Conservation (phyloP, 2,329 filamentous ascomycete genomes). For the Bipolaris sorokiniana region DNA sequence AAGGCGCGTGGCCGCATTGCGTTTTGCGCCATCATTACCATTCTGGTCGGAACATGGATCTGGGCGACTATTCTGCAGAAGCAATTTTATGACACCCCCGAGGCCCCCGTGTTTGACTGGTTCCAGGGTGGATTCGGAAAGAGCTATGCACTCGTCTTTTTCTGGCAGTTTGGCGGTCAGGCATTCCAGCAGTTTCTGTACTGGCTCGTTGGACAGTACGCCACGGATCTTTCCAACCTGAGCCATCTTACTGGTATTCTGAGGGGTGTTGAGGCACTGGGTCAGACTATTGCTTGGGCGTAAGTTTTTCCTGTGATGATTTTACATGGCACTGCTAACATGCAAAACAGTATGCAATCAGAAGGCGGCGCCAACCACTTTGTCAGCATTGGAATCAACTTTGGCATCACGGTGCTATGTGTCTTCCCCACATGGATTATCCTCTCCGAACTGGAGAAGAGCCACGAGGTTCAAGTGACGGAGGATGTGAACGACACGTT, state of each 20-base stretch:
- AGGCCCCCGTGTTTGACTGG: slow-evolving; percentile 42
- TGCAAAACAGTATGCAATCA: slow-evolving; percentile 37
- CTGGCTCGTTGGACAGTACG: slow-evolving; percentile 47
- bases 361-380: slow-evolving; percentile 47
- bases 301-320: slow-evolving; percentile 18
- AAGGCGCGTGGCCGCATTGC: slow-evolving; percentile 41
- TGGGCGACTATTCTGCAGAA: slow-evolving; percentile 45
- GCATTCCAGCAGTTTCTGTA: slow-evolving; percentile 48
- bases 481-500: slow-evolving; percentile 19
- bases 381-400: slow-evolving; percentile 46
- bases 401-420: slow-evolving; percentile 41
- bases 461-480: slow-evolving; percentile 36
- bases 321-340: slow-evolving; percentile 16
- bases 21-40: slow-evolving; percentile 37
- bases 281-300: slow-evolving; percentile 48
- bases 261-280: slow-evolving; percentile 43
- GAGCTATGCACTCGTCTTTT: slow-evolving; percentile 43
- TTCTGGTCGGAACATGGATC: slow-evolving; percentile 45
- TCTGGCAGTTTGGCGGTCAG: slow-evolving; percentile 47
- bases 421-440: slow-evolving; percentile 45
- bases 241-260: slow-evolving; percentile 47
- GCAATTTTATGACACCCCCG: slow-evolving; percentile 38
- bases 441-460: slow-evolving; percentile 39
- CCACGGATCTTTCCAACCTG: slow-evolving; percentile 40
- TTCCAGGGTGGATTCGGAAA: slow-evolving; percentile 45